A percentile compares a stretch with the other conserved stretches of the same genome.
Conservation (phyloP, 257 asterid genomes). For the Lavandula angustifolia region DNA sequence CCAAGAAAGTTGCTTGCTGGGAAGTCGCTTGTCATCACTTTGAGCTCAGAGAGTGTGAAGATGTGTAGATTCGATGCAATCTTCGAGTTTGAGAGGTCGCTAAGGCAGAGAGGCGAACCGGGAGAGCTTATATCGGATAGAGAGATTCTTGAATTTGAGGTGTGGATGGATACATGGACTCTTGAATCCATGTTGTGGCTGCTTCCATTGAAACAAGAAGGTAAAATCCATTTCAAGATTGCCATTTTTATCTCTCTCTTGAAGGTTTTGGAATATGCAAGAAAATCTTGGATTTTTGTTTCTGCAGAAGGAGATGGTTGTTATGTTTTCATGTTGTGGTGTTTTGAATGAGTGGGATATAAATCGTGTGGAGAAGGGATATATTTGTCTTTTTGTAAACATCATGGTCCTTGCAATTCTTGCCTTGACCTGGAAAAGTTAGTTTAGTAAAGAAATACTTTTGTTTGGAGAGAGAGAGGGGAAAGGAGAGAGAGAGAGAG, state of each 20-base stretch:
- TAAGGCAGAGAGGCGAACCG: slow-evolving; percentile 46
- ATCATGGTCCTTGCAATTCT: neutral
- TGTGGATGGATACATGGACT: slow-evolving; percentile 20
- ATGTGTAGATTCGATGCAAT: slow-evolving; percentile 67
- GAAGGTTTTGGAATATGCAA: neutral
- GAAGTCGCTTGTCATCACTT: slow-evolving; percentile 50
- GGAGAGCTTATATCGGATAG: slow-evolving; percentile 65
- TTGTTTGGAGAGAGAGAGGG: neutral
- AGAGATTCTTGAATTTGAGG: slow-evolving; percentile 49
- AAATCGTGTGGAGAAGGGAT: slow-evolving; percentile 17
- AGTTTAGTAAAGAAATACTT: neutral
- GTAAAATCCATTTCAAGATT: slow-evolving; percentile 28
- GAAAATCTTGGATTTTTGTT: neutral
- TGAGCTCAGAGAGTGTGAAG: slow-evolving; percentile 59
- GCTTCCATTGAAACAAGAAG: slow-evolving; percentile 34
- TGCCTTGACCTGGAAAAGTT: slow-evolving; percentile 34
- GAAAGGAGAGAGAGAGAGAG: neutral
- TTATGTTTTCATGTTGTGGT: neutral
- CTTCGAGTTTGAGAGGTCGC: slow-evolving; percentile 58
- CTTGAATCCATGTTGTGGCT: slow-evolving; percentile 23
- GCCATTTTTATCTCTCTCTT: slow-evolving; percentile 19
- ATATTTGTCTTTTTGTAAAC: slow-evolving; percentile 5
- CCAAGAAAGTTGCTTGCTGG: slow-evolving; percentile 63
- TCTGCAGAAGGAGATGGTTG: slow-evolving; percentile 1
- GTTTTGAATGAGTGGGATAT: slow-evolving; percentile 17